Evolutionary conservation across 1,139 yeast species (phyloP).

Genomic region (Yamadazyma sp.): DNA sequence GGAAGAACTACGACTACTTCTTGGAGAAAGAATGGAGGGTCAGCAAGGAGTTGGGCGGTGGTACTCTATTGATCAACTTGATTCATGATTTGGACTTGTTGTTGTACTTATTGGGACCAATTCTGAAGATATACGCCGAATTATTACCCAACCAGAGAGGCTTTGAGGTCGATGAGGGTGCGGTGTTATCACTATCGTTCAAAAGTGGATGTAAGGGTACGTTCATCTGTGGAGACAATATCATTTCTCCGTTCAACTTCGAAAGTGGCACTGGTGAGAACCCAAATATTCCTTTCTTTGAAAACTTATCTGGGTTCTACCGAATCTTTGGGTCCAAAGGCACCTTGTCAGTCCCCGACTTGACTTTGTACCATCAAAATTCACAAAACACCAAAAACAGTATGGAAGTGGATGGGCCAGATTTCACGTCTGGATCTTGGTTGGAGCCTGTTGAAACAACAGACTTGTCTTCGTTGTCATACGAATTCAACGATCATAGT

Average conservation of each 20-base stretch:
- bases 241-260: constrained; percentile 40
- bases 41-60: constrained; percentile 35
- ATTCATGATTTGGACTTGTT: constrained; percentile 43
- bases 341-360: constrained; percentile 39
- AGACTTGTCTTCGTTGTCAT: constrained; percentile 14
- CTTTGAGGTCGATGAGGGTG: constrained; percentile 41
- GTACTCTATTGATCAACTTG: constrained; percentile 38
- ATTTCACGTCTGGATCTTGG: constrained; percentile 24
- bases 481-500: constrained; percentile 2
- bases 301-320: constrained; percentile 33
- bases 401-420: not conserved
- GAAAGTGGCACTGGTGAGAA: constrained; percentile 45
- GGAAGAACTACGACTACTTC: constrained; percentile 35
- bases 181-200: constrained; percentile 34
- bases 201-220: constrained; percentile 37
- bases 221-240: constrained; percentile 40
- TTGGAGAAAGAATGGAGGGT: constrained; percentile 37
- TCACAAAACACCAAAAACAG: constrained; percentile 13
- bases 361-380: constrained; percentile 34
- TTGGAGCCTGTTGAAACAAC: constrained; percentile 30
- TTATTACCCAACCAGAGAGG: constrained; percentile 32
- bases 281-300: constrained; percentile 35
- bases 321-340: constrained; percentile 39
- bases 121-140: constrained; percentile 39
- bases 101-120: constrained; percentile 39